These are phyloP conservation scores for Evernia prunastri DNA, from an alignment of 495 filamentous ascomycete genomes.

Conservation along the genomic window DNA sequence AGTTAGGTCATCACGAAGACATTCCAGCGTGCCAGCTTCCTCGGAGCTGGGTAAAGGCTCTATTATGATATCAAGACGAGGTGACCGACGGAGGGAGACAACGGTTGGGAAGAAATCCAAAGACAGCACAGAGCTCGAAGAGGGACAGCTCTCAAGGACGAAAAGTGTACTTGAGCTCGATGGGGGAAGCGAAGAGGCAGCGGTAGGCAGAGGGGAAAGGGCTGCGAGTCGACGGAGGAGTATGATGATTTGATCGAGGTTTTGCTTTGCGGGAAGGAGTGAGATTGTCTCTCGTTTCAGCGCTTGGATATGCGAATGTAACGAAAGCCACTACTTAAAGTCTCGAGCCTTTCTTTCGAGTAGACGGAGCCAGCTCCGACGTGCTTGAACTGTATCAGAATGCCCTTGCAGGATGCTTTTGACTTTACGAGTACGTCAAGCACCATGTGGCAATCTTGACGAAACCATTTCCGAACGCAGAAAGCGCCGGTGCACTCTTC, in stretches of 20 bases:
- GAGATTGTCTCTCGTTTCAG: background rate
- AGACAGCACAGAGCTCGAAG: constrained; percentile 26
- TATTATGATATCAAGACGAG: constrained; percentile 16
- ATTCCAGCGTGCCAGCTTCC: constrained; percentile 22
- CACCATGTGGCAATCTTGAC: too few species aligned
- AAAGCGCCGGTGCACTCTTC: too few species aligned
- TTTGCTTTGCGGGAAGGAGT: background rate
- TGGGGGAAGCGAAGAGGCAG: constrained; percentile 7
- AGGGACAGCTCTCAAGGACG: constrained; percentile 11
- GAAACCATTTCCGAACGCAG: too few species aligned
- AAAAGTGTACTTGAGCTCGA: constrained; percentile 19
- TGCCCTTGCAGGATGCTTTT: too few species aligned
- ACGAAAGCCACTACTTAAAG: too few species aligned
- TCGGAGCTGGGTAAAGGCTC: constrained; percentile 15
- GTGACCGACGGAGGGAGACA: constrained; percentile 15
- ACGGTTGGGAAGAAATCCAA: constrained; percentile 17
- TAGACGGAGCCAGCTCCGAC: too few species aligned
- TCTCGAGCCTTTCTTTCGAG: too few species aligned
- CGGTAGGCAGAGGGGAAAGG: constrained; percentile 24
- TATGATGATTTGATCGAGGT: constrained; percentile 42
- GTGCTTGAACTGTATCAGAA: too few species aligned
- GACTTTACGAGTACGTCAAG: too few species aligned
- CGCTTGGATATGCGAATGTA: background rate
- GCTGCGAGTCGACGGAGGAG: constrained; percentile 42
- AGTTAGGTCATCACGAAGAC: constrained; percentile 23